These are phyloP conservation scores for Phylloporus rhodoxanthus DNA, from an alignment of 768 basidiomycete species.

Conservation along the genomic window DNA sequence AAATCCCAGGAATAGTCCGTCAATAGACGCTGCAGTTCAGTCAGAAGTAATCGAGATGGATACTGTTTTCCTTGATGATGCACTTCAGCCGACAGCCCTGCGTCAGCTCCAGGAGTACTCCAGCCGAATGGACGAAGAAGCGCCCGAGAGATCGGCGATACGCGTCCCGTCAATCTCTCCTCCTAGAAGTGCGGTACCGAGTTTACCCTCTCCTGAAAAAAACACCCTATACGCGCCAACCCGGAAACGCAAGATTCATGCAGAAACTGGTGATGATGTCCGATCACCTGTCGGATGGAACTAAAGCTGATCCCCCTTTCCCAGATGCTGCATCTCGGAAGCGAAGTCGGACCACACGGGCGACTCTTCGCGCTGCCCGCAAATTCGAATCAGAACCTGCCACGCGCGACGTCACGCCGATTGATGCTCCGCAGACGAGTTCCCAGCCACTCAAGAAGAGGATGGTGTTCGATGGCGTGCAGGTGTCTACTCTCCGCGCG, in stretches of 20 bases:
- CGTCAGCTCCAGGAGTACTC: constrained; percentile 17
- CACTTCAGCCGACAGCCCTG: constrained; percentile 5
- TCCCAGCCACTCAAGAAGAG: constrained; percentile 23
- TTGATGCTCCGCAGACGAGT: constrained; percentile 11
- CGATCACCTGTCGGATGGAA: background rate
- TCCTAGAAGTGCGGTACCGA: background rate
- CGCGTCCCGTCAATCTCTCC: background rate
- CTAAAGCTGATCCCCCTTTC: constrained; percentile 5
- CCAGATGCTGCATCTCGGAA: constrained; percentile 19
- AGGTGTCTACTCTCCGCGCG: constrained; percentile 23
- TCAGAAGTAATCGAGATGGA: background rate
- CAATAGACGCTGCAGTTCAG: background rate
- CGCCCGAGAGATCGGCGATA: constrained; percentile 1
- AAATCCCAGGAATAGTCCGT: constrained; percentile 1
- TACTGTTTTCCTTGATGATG: background rate
- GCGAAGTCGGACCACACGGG: constrained; percentile 16
- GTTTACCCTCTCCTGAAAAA: background rate
- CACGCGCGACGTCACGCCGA: constrained; percentile 19
- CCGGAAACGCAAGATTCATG: constrained; percentile 11
- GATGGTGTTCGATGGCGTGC: constrained; percentile 28
- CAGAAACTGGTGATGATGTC: constrained; percentile 5
- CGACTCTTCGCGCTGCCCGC: constrained; percentile 10
- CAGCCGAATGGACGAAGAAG: constrained; percentile 3
- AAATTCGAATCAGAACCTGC: constrained; percentile 28
- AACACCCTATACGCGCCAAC: background rate